Conservation (phyloP, 345 rosid genomes). For the Lepidium africanum region DNA sequence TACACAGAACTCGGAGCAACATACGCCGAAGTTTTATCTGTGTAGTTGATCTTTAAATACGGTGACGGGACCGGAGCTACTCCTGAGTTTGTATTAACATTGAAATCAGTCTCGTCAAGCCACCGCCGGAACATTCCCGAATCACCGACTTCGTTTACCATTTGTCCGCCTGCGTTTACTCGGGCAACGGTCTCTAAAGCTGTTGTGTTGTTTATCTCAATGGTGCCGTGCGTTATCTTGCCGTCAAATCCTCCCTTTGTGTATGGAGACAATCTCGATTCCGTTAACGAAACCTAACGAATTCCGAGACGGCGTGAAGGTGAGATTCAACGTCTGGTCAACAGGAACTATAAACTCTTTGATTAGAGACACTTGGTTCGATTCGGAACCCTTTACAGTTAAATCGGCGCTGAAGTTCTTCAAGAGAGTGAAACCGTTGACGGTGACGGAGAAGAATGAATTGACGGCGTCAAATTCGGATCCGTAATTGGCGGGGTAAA, state of each 20-base stretch:
- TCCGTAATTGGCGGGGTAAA: slow-evolving; percentile 16
- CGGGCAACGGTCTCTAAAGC: slow-evolving; percentile 34
- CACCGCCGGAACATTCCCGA: slow-evolving; percentile 35
- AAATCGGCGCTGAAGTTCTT: slow-evolving; percentile 26
- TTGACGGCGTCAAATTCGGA: neutral
- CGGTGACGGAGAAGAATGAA: slow-evolving; percentile 18
- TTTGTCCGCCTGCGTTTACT: slow-evolving; percentile 11
- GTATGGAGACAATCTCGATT: slow-evolving; percentile 29
- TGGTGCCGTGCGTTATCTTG: rapidly evolving
- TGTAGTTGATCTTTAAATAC: neutral
- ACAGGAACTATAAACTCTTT: slow-evolving; percentile 25
- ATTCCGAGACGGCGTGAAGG: slow-evolving; percentile 21
- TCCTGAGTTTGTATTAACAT: neutral
- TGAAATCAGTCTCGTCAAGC: neutral
- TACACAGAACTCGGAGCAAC: slow-evolving; percentile 25
- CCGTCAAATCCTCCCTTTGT: slow-evolving; percentile 12
- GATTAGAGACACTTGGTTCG: neutral
- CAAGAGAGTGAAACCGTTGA: slow-evolving; percentile 27
- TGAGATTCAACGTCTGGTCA: slow-evolving; percentile 17
- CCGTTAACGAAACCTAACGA: slow-evolving; percentile 34
- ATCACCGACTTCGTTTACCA: rapidly evolving
- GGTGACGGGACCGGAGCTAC: rapidly evolving
- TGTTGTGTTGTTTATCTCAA: neutral
- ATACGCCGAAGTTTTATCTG: neutral
- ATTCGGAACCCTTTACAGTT: neutral